Percentiles rank a stretch among this genome's conserved stretches.
These are phyloP conservation scores for Cadophora sp. DNA, from an alignment of 2,329 filamentous ascomycete species.

Conservation along the genomic window DNA sequence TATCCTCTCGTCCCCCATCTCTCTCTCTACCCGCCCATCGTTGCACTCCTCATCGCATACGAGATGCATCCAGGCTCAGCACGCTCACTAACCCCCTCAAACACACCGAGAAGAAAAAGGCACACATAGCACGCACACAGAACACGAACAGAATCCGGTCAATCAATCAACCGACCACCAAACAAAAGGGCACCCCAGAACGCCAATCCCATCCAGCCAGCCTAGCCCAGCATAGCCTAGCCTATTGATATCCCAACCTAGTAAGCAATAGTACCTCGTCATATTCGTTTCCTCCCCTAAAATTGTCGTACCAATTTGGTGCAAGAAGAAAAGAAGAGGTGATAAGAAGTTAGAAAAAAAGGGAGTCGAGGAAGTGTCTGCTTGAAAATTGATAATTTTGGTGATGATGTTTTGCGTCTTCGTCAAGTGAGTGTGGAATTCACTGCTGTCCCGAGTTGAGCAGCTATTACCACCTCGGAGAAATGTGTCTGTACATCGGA, in stretches of 20 bases:
- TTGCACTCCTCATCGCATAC: no score
- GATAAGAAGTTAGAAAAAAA: not conserved
- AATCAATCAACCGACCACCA: not conserved
- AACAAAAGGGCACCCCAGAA: not conserved
- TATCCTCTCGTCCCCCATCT: no score
- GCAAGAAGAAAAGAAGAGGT: not conserved
- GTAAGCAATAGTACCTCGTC: not conserved
- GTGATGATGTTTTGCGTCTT: not conserved
- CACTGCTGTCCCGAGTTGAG: conserved; percentile 23
- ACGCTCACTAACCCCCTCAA: not conserved
- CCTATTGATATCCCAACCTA: conserved; percentile 9
- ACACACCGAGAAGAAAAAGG: not conserved
- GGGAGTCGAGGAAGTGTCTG: not conserved
- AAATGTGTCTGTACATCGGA: conserved; percentile 39
- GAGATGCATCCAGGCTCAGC: not conserved
- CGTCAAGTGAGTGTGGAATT: conserved; percentile 37
- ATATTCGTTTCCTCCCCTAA: not conserved
- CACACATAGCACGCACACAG: not conserved
- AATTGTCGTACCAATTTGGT: not conserved
- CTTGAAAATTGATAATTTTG: not conserved
- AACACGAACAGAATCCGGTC: not conserved
- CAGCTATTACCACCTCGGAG: conserved; percentile 37
- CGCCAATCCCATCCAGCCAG: conserved; percentile 1
- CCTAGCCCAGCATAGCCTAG: not conserved
- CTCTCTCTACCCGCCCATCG: no score